Conservation (phyloP, 75 land plant genomes). For the Pseudotsuga menziesii region DNA sequence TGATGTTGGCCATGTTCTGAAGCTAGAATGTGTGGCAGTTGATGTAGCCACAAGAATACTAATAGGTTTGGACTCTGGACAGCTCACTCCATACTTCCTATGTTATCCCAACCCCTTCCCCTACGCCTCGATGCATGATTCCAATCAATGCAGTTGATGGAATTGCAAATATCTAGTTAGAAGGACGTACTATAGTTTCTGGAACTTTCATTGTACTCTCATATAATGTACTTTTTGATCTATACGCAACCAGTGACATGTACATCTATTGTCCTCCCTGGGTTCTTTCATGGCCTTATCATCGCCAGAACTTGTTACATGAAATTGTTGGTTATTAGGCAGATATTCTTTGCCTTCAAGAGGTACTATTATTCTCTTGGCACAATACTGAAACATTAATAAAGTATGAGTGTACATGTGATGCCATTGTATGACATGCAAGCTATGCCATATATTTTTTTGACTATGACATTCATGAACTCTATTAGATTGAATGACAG, state of each 20-base stretch:
- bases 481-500: too few relatives aligned
- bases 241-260: slow-evolving; percentile 52
- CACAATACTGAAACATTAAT: neutral
- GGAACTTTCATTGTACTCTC: slow-evolving; percentile 70
- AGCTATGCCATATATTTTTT: neutral
- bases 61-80: slow-evolving; percentile 17
- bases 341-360: slow-evolving; percentile 82
- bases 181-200: slow-evolving; percentile 18
- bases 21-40: slow-evolving; percentile 50
- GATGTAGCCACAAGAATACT: slow-evolving; percentile 27
- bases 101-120: slow-evolving; percentile 63
- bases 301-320: slow-evolving; percentile 60
- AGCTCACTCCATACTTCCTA: slow-evolving; percentile 36
- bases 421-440: neutral
- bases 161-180: slow-evolving; percentile 14
- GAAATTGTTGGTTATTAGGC: slow-evolving; percentile 71
- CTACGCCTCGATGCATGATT: slow-evolving; percentile 60
- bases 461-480: too few relatives aligned
- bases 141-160: slow-evolving; percentile 29
- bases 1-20: slow-evolving; percentile 58
- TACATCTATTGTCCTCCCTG: slow-evolving; percentile 74
- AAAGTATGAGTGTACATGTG: neutral
- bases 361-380: slow-evolving; percentile 34
- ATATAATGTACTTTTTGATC: slow-evolving; percentile 69
- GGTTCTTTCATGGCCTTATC: slow-evolving; percentile 78